Conservation (phyloP, 73 alveolate genomes). For the Tetrahymena malaccensis region DNA sequence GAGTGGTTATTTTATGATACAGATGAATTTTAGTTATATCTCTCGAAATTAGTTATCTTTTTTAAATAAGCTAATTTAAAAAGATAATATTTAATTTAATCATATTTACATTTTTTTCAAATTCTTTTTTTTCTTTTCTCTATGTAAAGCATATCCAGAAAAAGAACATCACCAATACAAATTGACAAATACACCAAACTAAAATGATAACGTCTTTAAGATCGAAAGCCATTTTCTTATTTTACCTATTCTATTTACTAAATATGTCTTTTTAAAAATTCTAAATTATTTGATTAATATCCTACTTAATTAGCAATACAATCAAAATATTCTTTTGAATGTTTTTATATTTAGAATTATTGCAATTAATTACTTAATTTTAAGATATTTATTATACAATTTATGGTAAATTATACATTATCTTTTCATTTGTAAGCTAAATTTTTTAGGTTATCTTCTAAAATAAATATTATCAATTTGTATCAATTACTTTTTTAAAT, state of each 20-base stretch:
- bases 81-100: too few species aligned
- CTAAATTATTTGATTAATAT: too few species aligned
- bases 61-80: neutral
- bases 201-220: neutral
- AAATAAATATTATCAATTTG: too few species aligned
- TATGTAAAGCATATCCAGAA: neutral
- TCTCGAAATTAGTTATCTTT: neutral
- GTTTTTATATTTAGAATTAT: too few species aligned
- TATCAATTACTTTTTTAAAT: too few species aligned
- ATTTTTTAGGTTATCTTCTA: too few species aligned
- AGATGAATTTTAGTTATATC: neutral
- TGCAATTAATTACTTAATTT: too few species aligned
- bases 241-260: neutral
- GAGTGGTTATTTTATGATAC: neutral
- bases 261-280: too few species aligned
- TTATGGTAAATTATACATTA: too few species aligned
- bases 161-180: neutral
- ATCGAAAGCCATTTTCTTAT: neutral
- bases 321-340: neutral
- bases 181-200: neutral
- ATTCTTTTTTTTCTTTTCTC: neutral
- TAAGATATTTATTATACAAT: too few species aligned
- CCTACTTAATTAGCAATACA: neutral
- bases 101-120: neutral
- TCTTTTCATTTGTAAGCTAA: too few species aligned